Evolutionary conservation across 805 yeast species (phyloP).

Genomic region (Metschnikowia corniflorae): DNA sequence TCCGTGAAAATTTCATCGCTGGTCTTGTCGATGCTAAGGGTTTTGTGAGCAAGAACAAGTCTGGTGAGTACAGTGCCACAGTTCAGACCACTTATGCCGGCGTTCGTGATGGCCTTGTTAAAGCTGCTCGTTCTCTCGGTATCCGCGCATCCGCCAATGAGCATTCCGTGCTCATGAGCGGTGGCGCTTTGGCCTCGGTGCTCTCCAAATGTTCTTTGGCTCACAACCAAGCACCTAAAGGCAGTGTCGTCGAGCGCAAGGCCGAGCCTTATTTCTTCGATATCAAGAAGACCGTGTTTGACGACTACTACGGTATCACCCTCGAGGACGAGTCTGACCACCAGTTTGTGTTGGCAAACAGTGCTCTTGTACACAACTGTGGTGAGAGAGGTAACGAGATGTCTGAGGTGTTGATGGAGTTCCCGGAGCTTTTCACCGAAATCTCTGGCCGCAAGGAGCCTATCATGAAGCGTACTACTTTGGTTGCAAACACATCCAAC

Average conservation of each 20-base stretch:
- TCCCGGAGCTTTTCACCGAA: constrained; percentile 95
- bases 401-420: constrained; percentile 99
- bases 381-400: constrained; percentile 99
- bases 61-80: constrained; percentile 1
- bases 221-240: not conserved
- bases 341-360: constrained; percentile 8
- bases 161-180: constrained; percentile 2
- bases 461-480: constrained; percentile 98
- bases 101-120: constrained; percentile 6
- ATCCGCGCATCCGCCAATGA: constrained; percentile 3
- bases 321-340: constrained; percentile 9
- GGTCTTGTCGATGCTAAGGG: constrained; percentile 8
- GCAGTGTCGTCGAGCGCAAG: not conserved
- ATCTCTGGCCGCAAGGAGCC: constrained; percentile 93
- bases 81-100: constrained; percentile 1
- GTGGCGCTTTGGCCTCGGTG: constrained; percentile 4
- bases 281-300: constrained; percentile 1
- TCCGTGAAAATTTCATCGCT: constrained; percentile 8
- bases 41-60: not conserved
- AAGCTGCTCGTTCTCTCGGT: constrained; percentile 7
- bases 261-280: constrained; percentile 3
- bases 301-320: constrained; percentile 9
- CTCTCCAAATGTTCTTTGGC: constrained; percentile 6
- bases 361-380: constrained; percentile 20
- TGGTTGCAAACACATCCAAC: constrained; percentile 97